Evolutionary conservation across 83 land plant species (phyloP), one percentile per base, ranked within the genome.

Genomic region (Diphasiastrum complanatum): DNA sequence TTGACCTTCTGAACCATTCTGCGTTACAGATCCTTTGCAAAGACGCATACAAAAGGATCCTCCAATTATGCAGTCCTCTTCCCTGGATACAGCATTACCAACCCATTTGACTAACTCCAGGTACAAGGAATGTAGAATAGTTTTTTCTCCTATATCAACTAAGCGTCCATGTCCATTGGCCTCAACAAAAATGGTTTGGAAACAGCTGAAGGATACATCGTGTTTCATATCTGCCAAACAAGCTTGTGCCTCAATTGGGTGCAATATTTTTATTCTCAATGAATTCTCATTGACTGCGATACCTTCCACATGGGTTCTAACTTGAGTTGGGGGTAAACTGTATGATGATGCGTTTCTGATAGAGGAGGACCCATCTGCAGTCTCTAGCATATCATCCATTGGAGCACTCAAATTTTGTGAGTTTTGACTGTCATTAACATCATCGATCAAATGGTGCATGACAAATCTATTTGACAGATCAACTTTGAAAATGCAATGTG

Each of bases 401-500:
- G 30, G 32, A 20, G 25, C 37, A 36, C 53, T 12, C 33, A 33
- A 10, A 36, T 23, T 18, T 22, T 47, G 35, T 19, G 47, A 53
- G 36, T 26, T 50, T 24, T 36, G 30, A 24, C 22, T 28, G 16
- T 65, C 18, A n/a, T n/a, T n/a, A 41, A 41, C n/a, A 41, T 41
- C n/a, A 18, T 41, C n/a, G 18, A 41, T 14, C 2, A 67, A 5
- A n/a, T 45, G 23, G 25, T 12, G 40, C 3, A 23, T 23, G 6
- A 85, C 45, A 41, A 89, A 81, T 24, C 61, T 51, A 48, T 75
- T 73, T 20, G 91, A 73, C 47, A 71, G 79, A 47, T 54, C 74
- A 32, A 83, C 81, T 73, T 81, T 89, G 33, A 95, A 57, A 11
- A 46, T 22, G 25, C 75, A 75, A 26, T 66, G 77, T 64, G 97